A percentile compares a stretch with the other conserved stretches of the same genome.
These are phyloP conservation scores for Isabelozyma pseudorhagii DNA, from an alignment of 805 yeast genomes.

Conservation along the genomic window DNA sequence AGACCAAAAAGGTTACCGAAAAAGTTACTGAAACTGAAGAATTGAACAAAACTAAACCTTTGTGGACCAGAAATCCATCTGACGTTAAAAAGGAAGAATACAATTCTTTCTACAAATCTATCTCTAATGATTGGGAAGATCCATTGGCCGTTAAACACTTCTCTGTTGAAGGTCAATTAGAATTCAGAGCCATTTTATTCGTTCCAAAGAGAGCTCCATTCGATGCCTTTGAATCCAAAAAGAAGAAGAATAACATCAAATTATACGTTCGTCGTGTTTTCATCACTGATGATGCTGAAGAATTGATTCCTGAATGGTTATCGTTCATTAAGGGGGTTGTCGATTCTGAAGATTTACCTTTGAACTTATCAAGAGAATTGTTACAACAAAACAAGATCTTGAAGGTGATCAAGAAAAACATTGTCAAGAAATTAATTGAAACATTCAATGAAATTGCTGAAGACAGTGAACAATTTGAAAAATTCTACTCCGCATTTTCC, in stretches of 20 bases:
- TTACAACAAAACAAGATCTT: conserved; percentile 99
- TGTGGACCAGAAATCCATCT: conserved; percentile 99
- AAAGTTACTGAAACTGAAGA: conserved; percentile 94
- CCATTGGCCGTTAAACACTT: conserved; percentile 99
- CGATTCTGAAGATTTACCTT: conserved; percentile 98
- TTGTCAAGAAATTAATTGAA: conserved; percentile 97
- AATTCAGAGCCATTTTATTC: conserved; percentile 95
- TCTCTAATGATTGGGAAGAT: conserved; percentile 99
- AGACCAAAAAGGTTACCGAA: conserved; percentile 90
- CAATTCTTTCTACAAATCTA: conserved; percentile 98
- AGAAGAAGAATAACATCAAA: conserved; percentile 99
- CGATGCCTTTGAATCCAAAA: conserved; percentile 95
- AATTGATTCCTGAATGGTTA: conserved; percentile 98
- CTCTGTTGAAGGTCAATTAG: conserved; percentile 99
- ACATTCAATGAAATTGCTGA: conserved; percentile 99
- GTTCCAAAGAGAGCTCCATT: conserved; percentile 99
- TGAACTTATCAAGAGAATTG: conserved; percentile 99
- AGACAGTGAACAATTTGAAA: conserved; percentile 97
- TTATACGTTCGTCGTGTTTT: conserved; percentile 98
- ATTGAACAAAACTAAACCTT: conserved; percentile 97
- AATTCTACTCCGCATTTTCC: conserved; percentile 95
- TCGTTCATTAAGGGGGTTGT: conserved; percentile 98
- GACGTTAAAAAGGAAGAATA: conserved; percentile 98
- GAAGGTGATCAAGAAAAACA: conserved; percentile 98
- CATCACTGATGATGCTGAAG: conserved; percentile 99